Evolutionary conservation across 2,329 filamentous ascomycete genomes (phyloP), one percentile per base, ranked within the genome.

Genomic region (Diaporthe vexans): DNA sequence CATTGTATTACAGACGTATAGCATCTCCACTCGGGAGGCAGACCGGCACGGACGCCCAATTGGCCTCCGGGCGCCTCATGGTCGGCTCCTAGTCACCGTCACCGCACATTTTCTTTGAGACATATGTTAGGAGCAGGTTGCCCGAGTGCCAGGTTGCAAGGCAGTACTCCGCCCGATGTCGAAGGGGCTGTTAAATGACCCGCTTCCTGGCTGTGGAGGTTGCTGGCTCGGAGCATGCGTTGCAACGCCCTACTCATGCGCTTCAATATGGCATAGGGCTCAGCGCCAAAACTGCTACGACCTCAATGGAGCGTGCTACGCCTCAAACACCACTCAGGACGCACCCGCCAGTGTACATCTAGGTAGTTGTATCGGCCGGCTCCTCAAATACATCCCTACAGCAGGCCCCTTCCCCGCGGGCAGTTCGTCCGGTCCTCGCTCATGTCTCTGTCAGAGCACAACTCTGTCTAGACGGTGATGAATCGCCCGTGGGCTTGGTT

Each of bases 21-120:
- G 24, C 43, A 48, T 51, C 59, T 65, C 59, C 59, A 65, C 59
- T 17, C 59, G 59, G 59, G 43, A 35, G 26, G 19, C 59, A 21
- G 48, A 51, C 61, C 43, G 26, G 61, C 11, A 46, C 26, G 43
- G 29, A 17, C 17, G 21, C 29, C 43, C 21, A 35, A 19, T 17
- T 33, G 40, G 11, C 59, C 1, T 40, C 43, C 24, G 26, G 24
- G 26, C 40, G 26, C 24, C n/a, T 46, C 24, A 33, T n/a, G 40
- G 26, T n/a, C 24, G 40, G 10, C 24, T 63, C 9, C 3, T 43
- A 19, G 17, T 33, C 29, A n/a, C 15, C 26, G 59, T 29, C 40
- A 29, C 6, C 10, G 59, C 19, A 48, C 40, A 19, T 4, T 11
- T 51, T 24, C 59, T 33, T 5, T 1, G 3, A 21, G 19, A n/a